Percentiles rank a stretch among this genome's conserved stretches.
phyloP scores from a whole-genome alignment of 805 yeast species.

The Metschnikowia orientalis region DNA sequence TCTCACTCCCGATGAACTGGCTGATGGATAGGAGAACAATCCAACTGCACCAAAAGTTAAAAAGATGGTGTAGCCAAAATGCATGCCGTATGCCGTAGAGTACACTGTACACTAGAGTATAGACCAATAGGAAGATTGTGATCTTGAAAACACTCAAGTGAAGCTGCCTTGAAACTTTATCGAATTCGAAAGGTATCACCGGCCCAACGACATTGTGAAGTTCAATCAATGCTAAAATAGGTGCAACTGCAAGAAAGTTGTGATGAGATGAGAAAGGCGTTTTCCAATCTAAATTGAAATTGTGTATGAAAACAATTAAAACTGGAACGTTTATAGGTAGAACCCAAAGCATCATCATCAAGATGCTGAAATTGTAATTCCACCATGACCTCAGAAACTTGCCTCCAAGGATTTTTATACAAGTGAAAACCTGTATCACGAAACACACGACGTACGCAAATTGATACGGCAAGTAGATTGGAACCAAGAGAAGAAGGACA shows the following conservation, averaged over 20 bases:
- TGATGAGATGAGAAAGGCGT: slow-evolving; percentile 87
- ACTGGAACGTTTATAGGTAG: slow-evolving; percentile 77
- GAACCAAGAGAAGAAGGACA: slow-evolving; percentile 41
- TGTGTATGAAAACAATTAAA: slow-evolving; percentile 75
- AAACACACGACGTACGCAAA: slow-evolving; percentile 63
- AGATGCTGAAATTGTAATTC: slow-evolving; percentile 60
- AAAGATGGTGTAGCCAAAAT: slow-evolving; percentile 78
- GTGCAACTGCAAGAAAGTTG: slow-evolving; percentile 71
- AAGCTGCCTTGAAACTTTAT: slow-evolving; percentile 3
- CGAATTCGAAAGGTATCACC: slow-evolving; percentile 34
- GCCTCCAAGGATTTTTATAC: slow-evolving; percentile 29
- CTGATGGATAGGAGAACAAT: slow-evolving; percentile 22
- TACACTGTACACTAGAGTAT: slow-evolving; percentile 56
- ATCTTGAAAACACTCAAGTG: slow-evolving; percentile 7
- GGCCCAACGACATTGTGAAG: slow-evolving; percentile 34
- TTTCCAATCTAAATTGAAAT: slow-evolving; percentile 70
- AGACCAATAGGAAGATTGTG: slow-evolving; percentile 34
- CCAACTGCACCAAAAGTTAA: slow-evolving; percentile 61
- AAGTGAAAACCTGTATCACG: slow-evolving; percentile 53
- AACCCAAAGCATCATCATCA: slow-evolving; percentile 70
- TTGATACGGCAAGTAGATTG: slow-evolving; percentile 75
- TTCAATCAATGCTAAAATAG: slow-evolving; percentile 60
- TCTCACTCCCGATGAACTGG: slow-evolving; percentile 2
- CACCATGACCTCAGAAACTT: slow-evolving; percentile 22
- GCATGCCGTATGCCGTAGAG: slow-evolving; percentile 76